Evolutionary conservation across 371 early-diverging fungal genomes (phyloP), one percentile per base, ranked within the genome.

Genomic region (Neoconidiobolus thromboides): DNA sequence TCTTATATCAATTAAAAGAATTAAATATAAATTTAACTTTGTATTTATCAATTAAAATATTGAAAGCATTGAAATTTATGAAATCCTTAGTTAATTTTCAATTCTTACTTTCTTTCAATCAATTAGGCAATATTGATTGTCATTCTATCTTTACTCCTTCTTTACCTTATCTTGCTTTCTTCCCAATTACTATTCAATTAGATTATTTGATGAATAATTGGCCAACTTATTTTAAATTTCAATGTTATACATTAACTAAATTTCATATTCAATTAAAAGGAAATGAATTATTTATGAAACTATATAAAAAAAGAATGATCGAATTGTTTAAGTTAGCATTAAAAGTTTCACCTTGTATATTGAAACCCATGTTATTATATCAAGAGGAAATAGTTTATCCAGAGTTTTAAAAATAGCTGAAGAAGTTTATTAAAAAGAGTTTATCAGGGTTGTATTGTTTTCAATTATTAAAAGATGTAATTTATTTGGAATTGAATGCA

Each of bases 81-180:
- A 54, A 14, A 10, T 38, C 14, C 1, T 38, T 54, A 14, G 12
- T 9, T 7, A 7, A 41, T 14, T 14, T 54, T 14, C 38, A 54
- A 39, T 6, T 54, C 14, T 4, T 14, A 38, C 15, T 54, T 37
- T 14, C 40, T 5, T 39, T 36, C 6, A 37, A 7, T 37, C 54
- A 54, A 14, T 9, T 54, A 3, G 54, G 54, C 4, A 54, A 54
- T 14, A 6, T 54, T 26, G 54, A 41, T 39, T 41, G 40, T 10
- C 37, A 54, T 14, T 7, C 54, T 39, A 36, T 54, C 37, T 54
- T 54, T 36, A 54, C 14, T 38, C 54, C 54, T 14, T 10, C 54
- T 54, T 41, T 41, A 41, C 54, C 54, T 39, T 54, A 54, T 39
- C 54, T 54, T 38, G 15, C 54, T 39, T 54, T 54, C 54, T 54